phyloP scores from a whole-genome alignment of 1,284 basidiomycete species.

The Veloporphyrellus conicus region DNA sequence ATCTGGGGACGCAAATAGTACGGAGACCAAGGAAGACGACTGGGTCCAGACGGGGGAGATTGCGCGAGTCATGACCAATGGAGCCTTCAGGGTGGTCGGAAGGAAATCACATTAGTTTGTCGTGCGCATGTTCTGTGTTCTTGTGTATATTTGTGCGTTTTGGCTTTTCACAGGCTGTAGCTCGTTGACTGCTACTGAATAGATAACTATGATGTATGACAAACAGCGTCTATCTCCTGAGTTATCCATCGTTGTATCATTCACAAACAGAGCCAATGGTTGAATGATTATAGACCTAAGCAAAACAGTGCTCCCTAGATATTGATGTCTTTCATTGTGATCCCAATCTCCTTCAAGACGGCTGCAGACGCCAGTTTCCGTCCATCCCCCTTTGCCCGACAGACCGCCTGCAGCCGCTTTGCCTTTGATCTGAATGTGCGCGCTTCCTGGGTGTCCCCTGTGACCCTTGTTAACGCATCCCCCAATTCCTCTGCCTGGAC shows the following conservation, averaged over 20 bases:
- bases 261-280: no score
- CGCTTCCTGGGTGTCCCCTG: constrained; percentile 8
- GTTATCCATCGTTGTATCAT: no score
- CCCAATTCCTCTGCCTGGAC: background rate
- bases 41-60: constrained; percentile 50
- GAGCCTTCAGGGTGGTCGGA: constrained; percentile 48
- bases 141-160: background rate
- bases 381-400: constrained; percentile 8
- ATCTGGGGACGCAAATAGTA: constrained; percentile 34
- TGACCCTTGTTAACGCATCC: background rate
- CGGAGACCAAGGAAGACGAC: constrained; percentile 34
- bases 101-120: constrained; percentile 9
- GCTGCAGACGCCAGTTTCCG: background rate
- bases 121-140: background rate
- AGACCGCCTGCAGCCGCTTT: constrained; percentile 6
- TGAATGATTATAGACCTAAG: no score
- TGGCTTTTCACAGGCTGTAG: no score
- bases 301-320: no score
- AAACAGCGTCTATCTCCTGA: no score
- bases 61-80: constrained; percentile 56
- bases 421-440: constrained; percentile 4
- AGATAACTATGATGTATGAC: no score
- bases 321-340: background rate
- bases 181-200: no score
- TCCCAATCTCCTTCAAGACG: background rate